Evolutionary conservation across 73 alveolate species (phyloP).

Genomic region (Paramecium biaurelia): DNA sequence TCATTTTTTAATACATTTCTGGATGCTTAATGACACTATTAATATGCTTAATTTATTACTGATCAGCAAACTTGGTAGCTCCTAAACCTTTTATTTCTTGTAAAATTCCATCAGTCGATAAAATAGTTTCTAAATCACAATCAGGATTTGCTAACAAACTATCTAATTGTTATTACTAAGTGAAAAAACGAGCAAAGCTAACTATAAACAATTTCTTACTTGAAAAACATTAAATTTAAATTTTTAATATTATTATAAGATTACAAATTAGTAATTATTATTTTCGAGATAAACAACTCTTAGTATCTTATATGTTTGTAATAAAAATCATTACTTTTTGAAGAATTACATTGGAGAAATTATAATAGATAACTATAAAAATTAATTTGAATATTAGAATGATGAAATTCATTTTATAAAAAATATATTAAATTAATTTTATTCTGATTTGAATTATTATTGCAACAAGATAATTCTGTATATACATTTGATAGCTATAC

Average conservation of each 20-base stretch:
- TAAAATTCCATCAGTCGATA: neutral
- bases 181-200: constrained; percentile 29
- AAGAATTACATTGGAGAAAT: neutral
- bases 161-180: neutral
- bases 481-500: neutral
- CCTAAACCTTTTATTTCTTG: constrained; percentile 48
- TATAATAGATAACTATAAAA: neutral
- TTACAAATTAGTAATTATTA: neutral
- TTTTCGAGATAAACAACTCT: neutral
- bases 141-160: neutral
- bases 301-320: neutral
- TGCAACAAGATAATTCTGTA: no score
- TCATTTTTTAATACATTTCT: constrained; percentile 26
- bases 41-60: neutral
- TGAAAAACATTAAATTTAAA: constrained; percentile 22
- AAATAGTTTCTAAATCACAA: neutral
- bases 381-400: neutral
- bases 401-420: neutral
- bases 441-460: no score
- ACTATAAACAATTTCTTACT: neutral
- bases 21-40: constrained; percentile 24
- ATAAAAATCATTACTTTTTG: neutral
- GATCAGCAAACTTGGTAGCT: constrained; percentile 30
- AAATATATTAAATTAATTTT: neutral
- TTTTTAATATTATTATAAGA: neutral